Base-by-base conservation (phyloP, 768 basidiomycete genomes). In the Xerocomus potaroensis region DNA sequence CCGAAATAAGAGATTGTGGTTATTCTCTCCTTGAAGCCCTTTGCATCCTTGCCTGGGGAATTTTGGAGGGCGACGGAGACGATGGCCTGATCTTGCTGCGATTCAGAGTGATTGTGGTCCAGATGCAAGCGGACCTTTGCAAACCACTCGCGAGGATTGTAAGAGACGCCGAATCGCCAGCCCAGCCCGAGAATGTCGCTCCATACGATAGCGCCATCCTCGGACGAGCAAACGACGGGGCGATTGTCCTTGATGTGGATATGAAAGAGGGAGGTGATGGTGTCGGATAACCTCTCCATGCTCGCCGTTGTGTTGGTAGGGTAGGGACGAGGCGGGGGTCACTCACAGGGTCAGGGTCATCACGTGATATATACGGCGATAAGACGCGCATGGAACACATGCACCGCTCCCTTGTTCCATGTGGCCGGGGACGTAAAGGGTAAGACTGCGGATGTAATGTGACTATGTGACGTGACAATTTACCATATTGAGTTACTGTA, bases 201-300 rank as follows among this genome's bases (percentile, higher is more conserved):
- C 62, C 64, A 63, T 31, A 53, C 42, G 32, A 40, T 48, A 15
- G 50, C 3, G 12, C 35, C 18, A 16, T 53, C 50, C 0, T 23
- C 21, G 1, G 48, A 30, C 3, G 52, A 27, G 34, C 58, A 61
- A 33, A 46, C 33, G 27, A 32, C 35, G 3, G 64, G 62, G 21
- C 47, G 52, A 2, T 34, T 49, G 29, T 61, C 59, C 38, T 52
- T 54, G 51, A 56, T 54, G 19, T 34, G 42, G 44, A 66, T 44
- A 11, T 47, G 61, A 55, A 63, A 64, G 9, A 59, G 19, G 23
- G 64, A 51, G 2, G 59, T 56, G 8, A 57, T 11, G 33, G 50
- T 56, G 45, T 63, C 62, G 8, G 56, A 59, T 22, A 66, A 10
- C 48, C 36, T 64, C 12, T 66, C 52, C 64, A 63, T 43, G 6